Evolutionary conservation across 2,329 filamentous ascomycete species (phyloP).

Genomic region (Botrytis hyacinthi): DNA sequence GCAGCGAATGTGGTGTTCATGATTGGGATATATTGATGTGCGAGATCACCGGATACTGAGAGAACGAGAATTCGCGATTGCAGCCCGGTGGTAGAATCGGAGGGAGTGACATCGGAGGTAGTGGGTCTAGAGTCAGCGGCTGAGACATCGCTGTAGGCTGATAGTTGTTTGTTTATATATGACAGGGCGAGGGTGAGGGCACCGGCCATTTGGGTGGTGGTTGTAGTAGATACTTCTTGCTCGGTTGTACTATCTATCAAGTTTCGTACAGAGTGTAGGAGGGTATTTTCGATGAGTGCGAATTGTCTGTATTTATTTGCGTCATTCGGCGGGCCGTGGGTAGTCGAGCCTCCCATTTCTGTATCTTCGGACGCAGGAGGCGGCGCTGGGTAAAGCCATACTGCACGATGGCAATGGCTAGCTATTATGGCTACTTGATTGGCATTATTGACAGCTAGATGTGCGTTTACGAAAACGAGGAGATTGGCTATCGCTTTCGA

Average conservation of each 20-base stretch:
- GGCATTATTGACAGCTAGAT: constrained; percentile 87
- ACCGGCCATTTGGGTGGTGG: constrained; percentile 85
- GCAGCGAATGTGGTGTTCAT: constrained; percentile 99
- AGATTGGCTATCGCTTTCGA: constrained; percentile 83
- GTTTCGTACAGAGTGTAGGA: constrained; percentile 70
- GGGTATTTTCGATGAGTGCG: constrained; percentile 76
- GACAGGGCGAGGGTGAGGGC: constrained; percentile 85
- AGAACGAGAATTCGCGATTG: constrained; percentile 85
- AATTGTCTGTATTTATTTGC: constrained; percentile 96
- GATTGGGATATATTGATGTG: constrained; percentile 90
- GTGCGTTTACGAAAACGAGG: constrained; percentile 94
- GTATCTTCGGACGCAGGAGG: constrained; percentile 49
- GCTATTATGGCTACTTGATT: constrained; percentile 93
- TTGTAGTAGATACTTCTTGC: constrained; percentile 61
- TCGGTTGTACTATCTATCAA: constrained; percentile 69
- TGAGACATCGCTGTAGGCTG: constrained; percentile 40
- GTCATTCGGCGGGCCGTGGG: constrained; percentile 34
- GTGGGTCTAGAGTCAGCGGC: constrained; percentile 36
- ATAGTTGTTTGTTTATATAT: constrained; percentile 73
- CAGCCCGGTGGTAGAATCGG: constrained; percentile 48
- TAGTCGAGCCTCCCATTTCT: constrained; percentile 52
- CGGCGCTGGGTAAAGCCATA: constrained; percentile 79
- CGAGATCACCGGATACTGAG: constrained; percentile 81
- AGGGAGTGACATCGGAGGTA: constrained; percentile 25
- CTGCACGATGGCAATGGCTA: constrained; percentile 79